Evolutionary conservation across 352 stramenopile genomes (phyloP).

Genomic region (Phytopythium chamaehyphon): DNA sequence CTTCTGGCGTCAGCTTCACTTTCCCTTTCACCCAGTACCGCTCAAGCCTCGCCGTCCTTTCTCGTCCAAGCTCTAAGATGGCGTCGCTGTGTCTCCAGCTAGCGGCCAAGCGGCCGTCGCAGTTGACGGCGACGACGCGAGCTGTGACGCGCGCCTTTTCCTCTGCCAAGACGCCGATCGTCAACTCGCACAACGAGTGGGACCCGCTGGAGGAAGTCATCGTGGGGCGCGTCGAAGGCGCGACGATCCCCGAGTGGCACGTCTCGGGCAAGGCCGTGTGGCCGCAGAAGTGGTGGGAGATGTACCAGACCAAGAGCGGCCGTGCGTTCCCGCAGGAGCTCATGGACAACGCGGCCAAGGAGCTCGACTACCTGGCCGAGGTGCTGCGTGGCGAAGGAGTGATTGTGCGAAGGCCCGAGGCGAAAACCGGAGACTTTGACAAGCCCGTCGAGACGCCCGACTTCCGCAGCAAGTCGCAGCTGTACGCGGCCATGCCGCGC

Average conservation of each 20-base stretch:
- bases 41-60: too few species aligned
- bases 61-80: too few species aligned
- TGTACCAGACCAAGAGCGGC: conserved; percentile 86
- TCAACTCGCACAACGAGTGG: conserved; percentile 92
- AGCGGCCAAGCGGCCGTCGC: background rate
- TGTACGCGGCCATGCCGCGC: conserved; percentile 88
- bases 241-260: conserved; percentile 91
- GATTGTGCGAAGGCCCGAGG: conserved; percentile 77
- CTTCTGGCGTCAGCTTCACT: background rate
- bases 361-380: conserved; percentile 85
- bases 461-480: conserved; percentile 77
- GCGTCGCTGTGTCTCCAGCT: background rate
- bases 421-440: conserved; percentile 62
- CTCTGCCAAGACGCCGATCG: conserved; percentile 42
- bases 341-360: conserved; percentile 63
- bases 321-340: conserved; percentile 77
- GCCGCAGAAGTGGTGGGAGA: conserved; percentile 86
- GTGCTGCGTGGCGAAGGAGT: conserved; percentile 84
- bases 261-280: conserved; percentile 88
- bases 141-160: conserved; percentile 5
- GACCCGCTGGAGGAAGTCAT: conserved; percentile 90
- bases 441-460: conserved; percentile 76
- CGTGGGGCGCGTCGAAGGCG: conserved; percentile 82
- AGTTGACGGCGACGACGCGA: too few species aligned
- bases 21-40: background rate